These are phyloP conservation scores for Isoetes engelmannii DNA, from an alignment of 83 land plant genomes.

Conservation along the genomic window DNA sequence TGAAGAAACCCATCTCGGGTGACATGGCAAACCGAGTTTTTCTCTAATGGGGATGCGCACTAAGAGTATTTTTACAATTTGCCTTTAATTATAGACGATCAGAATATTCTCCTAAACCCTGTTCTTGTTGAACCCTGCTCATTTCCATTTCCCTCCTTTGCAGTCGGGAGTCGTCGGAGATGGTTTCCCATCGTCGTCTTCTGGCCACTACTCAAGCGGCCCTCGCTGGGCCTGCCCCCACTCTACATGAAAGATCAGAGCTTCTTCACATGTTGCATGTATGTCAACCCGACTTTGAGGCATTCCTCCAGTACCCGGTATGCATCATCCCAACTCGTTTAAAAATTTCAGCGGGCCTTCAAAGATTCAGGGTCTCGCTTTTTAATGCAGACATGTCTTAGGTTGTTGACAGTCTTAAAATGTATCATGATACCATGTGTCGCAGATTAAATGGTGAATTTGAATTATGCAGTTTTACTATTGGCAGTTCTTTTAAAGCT, in stretches of 20 bases:
- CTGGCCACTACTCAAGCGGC: slow-evolving; percentile 32
- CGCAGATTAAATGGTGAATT: not conserved
- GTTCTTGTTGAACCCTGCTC: too few species aligned
- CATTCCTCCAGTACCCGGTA: slow-evolving; percentile 36
- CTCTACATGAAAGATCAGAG: slow-evolving; percentile 34
- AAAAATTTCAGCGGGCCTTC: not conserved
- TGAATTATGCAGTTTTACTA: not conserved
- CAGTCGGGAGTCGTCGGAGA: slow-evolving; percentile 1
- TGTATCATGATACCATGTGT: not conserved
- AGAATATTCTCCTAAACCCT: too few species aligned
- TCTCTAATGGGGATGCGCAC: too few species aligned
- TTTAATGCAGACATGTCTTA: not conserved
- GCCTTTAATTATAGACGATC: too few species aligned
- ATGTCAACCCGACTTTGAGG: slow-evolving; percentile 25
- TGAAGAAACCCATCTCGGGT: too few species aligned
- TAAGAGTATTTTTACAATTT: too few species aligned
- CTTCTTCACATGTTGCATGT: slow-evolving; percentile 30
- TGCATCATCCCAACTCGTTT: slow-evolving; percentile 3
- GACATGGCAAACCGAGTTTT: too few species aligned
- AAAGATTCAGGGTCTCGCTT: not conserved
- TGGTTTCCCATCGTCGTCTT: slow-evolving; percentile 40
- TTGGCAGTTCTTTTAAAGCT: not conserved
- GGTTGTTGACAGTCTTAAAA: not conserved
- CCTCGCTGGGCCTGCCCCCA: slow-evolving; percentile 23
- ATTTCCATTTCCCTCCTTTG: too few species aligned